Evolutionary conservation across 306 rosid species (phyloP), one percentile per base, ranked within the genome.

Genomic region (Ceratonia siliqua): DNA sequence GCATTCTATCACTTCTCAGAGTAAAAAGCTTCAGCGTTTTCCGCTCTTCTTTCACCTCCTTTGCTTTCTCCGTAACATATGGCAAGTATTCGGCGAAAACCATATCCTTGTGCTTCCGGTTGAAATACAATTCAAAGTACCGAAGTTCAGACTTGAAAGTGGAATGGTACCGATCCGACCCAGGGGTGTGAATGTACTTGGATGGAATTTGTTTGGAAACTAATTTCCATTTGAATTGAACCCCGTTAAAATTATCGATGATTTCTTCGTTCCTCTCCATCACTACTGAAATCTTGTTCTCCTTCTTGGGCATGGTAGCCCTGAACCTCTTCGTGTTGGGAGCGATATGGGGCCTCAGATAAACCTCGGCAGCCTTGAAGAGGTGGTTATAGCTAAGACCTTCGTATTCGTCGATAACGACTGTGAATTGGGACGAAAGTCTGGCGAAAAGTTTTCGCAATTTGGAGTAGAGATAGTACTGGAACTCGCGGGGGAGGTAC

Each of bases 361-460:
- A 82, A 6, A 76, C 22, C 24, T 75, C 59, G 5, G 77, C 79
- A 6, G 86, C 84, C 15, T 58, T 62, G 82, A 75, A 85, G 48
- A 85, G 82, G 8, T 58, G 72, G 68, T 82, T 85, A 22, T 45
- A 30, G 21, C 57, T 56, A 36, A 82, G 67, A 9, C 35, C 82
- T 14, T 82, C 68, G 48, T 45, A 82, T 54, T 85, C 82, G 1
- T 85, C 80, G 38, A 85, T 54, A 48, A 85, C 20, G 0, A 85
- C 32, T 0, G 79, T 77, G 62, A 85, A 2, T 33, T 79, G 78
- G 6, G 82, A 53, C 11, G 84, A 85, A 59, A 85, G 11, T 0
- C 62, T 2, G 17, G 59, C 11, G 28, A 72, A 12, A 18, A 68
- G 1, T 13, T 49, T 41, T 0, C 42, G 46, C 15, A 82, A 3